A percentile compares a stretch with the other conserved stretches of the same genome.
These are phyloP conservation scores for Claviceps quebecensis DNA, from an alignment of 2,329 filamentous ascomycete genomes.

Conservation along the genomic window DNA sequence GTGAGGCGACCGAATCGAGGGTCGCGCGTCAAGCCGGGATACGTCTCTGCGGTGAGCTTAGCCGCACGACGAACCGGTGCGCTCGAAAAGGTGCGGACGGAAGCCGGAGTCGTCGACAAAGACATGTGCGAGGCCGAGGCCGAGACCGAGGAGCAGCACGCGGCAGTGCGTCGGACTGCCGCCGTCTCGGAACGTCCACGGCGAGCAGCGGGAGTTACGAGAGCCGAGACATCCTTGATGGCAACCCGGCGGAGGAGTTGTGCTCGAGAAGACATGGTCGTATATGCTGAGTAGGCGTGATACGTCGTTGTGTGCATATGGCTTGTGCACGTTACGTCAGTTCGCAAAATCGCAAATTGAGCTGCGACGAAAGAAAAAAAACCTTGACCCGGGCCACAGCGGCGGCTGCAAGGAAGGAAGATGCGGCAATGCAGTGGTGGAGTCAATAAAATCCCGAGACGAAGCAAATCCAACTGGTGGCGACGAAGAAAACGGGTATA, in stretches of 20 bases:
- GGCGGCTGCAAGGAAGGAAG: too few relatives aligned
- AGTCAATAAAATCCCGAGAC: too few relatives aligned
- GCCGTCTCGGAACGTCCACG: not conserved
- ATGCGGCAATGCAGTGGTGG: too few relatives aligned
- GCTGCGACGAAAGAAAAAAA: too few relatives aligned
- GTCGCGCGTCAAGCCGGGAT: slow-evolving; percentile 72
- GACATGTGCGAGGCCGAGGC: slow-evolving; percentile 11
- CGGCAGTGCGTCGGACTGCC: not conserved
- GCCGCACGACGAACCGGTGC: slow-evolving; percentile 11
- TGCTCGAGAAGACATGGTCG: slow-evolving; percentile 4
- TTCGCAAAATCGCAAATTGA: not conserved
- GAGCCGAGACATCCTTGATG: slow-evolving; percentile 1
- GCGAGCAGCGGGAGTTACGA: not conserved
- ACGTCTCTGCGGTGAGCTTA: slow-evolving; percentile 75
- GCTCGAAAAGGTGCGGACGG: slow-evolving; percentile 11
- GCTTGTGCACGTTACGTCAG: not conserved
- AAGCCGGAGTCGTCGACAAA: slow-evolving; percentile 12
- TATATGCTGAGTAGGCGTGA: not conserved
- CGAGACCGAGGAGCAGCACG: slow-evolving; percentile 1
- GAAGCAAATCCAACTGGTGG: too few relatives aligned
- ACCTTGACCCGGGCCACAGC: too few relatives aligned
- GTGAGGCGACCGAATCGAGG: slow-evolving; percentile 60
- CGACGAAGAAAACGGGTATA: too few relatives aligned
- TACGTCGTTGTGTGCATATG: not conserved
- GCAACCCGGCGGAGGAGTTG: slow-evolving; percentile 4